Conservation (phyloP, 352 stramenopile species). For the Globisporangium sylvaticum region DNA sequence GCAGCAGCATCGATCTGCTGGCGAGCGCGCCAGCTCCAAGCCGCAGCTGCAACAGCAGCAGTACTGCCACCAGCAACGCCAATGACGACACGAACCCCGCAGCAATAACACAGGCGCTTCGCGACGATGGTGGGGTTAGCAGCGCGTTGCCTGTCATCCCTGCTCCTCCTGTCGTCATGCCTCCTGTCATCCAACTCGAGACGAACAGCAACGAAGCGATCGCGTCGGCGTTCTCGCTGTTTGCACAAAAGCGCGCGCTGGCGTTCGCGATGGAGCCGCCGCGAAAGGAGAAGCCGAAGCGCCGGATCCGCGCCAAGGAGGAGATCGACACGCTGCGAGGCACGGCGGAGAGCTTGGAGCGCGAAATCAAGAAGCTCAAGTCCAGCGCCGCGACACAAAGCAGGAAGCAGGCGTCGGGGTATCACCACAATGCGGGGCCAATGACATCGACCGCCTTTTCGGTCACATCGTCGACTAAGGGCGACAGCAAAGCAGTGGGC, state of each 20-base stretch:
- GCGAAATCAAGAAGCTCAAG: slow-evolving; percentile 4
- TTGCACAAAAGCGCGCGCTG: slow-evolving; percentile 1
- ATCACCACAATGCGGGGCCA: not conserved
- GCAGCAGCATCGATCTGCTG: not conserved
- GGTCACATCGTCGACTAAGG: not conserved
- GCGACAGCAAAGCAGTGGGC: not conserved
- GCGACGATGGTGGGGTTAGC: too few species aligned
- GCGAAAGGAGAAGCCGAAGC: slow-evolving; percentile 8
- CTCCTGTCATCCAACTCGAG: not conserved
- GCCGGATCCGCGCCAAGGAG: slow-evolving; percentile 8
- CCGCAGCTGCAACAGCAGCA: too few species aligned
- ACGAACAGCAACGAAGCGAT: not conserved
- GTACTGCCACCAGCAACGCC: not conserved
- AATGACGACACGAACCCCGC: too few species aligned
- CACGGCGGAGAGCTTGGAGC: slow-evolving; percentile 3
- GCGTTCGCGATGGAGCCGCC: slow-evolving; percentile 9
- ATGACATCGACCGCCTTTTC: not conserved
- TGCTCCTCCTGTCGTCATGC: not conserved
- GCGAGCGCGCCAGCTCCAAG: not conserved
- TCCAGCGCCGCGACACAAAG: not conserved
- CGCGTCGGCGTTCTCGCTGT: slow-evolving; percentile 7
- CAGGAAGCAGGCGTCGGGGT: not conserved
- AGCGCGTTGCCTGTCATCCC: too few species aligned
- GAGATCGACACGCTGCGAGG: slow-evolving; percentile 9
- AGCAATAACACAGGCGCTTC: too few species aligned